Conservation (phyloP, 192 early-diverging fungal genomes). For the Cetraspora pellucida region DNA sequence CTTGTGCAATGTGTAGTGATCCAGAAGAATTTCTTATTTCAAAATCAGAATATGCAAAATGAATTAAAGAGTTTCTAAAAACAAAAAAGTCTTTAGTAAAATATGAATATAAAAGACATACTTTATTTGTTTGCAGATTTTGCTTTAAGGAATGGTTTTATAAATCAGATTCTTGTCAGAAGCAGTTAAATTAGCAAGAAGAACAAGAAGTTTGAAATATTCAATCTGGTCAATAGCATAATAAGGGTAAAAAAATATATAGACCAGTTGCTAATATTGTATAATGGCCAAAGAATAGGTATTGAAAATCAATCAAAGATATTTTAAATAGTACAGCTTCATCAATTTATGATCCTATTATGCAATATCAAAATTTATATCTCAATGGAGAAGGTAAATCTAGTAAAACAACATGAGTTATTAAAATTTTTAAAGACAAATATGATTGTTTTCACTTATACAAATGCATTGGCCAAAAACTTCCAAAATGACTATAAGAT, state of each 20-base stretch:
- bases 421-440: slow-evolving; percentile 16
- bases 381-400: slow-evolving; percentile 17
- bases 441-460: slow-evolving; percentile 13
- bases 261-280: background rate
- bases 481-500: background rate
- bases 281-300: too few relatives aligned
- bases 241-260: slow-evolving; percentile 13
- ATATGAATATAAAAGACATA: background rate
- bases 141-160: background rate
- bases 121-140: background rate
- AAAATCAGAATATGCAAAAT: too few relatives aligned
- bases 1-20: too few relatives aligned
- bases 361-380: slow-evolving; percentile 1
- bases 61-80: too few relatives aligned
- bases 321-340: too few relatives aligned
- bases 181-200: background rate
- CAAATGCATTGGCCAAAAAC: slow-evolving; percentile 22
- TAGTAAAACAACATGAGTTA: slow-evolving; percentile 15
- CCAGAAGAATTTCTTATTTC: too few relatives aligned
- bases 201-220: background rate
- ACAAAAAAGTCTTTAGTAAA: too few relatives aligned
- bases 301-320: too few relatives aligned
- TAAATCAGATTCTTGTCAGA: slow-evolving; percentile 2
- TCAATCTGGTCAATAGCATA: slow-evolving; percentile 1
- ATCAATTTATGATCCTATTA: slow-evolving; percentile 21